Base-by-base conservation (phyloP, 2,329 filamentous ascomycete genomes). In the Hymenoscyphus fraxineus region DNA sequence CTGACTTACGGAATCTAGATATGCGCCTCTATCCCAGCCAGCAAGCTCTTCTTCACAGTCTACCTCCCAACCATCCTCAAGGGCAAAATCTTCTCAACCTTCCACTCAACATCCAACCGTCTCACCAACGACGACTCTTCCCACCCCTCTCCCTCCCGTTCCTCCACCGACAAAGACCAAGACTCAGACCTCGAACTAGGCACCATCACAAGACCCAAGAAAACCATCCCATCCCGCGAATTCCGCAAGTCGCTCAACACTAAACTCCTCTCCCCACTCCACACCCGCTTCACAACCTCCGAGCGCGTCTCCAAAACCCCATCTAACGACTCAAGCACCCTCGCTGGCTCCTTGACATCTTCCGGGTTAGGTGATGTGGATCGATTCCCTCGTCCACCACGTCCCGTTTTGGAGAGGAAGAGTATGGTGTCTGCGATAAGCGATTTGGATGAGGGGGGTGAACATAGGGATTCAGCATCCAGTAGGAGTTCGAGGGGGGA, bases 11-110 rank as follows among this genome's bases (percentile, higher is more conserved):
- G 19, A 60, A n/a, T 31, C 32, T 16, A 65, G 77, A 76, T 80
- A 56, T 80, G 77, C 65, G 78, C 78, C 44, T 80, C 78, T 5
- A 71, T 79, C n/a, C 78, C 79, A 1, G 41, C 62, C 16, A 63
- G 57, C 54, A 59, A 56, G 44, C 54, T n/a, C 32, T 63, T 63
- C 44, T 60, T 63, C 62, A 31, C 41, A 31, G n/a, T 57, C 55
- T 35, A 57, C 32, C 55, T 57, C 5, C 55, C 55, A 19, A 38
- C 22, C 12, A 15, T 35, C 32, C 31, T 57, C 13, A 35, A 57
- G 3, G 16, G 31, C 15, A 31, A 27, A 7, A 16, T 57, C 31
- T 38, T 38, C 55, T 38, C 31, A n/a, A 27, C 47, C 47, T 54
- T 54, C 19, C 47, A 19, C 19, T 54, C 47, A 12, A 27, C 19